phyloP scores from a whole-genome alignment of 306 rosid genomes.

The Cicer yamashitae region DNA sequence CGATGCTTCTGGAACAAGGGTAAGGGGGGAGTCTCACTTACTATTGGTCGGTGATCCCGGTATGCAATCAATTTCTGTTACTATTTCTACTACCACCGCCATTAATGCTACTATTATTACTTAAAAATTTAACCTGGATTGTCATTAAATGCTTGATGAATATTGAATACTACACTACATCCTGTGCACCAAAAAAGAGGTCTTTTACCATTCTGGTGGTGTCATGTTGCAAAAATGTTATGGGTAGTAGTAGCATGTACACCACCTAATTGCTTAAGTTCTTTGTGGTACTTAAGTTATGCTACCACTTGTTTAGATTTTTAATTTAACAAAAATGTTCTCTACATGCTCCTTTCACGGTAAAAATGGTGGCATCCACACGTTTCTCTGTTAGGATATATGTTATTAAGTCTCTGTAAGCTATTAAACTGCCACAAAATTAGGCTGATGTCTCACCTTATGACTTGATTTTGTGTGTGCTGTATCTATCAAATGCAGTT shows the following conservation, averaged over 20 bases:
- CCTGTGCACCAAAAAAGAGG: background rate
- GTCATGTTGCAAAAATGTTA: constrained; percentile 1
- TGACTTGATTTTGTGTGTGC: constrained; percentile 31
- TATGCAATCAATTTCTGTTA: constrained; percentile 46
- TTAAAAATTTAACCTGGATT: background rate
- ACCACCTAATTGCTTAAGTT: constrained; percentile 14
- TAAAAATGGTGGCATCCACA: constrained; percentile 4
- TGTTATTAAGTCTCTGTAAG: constrained; percentile 32
- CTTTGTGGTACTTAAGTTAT: constrained; percentile 15
- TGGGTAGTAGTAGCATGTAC: constrained; percentile 1
- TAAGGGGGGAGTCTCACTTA: constrained; percentile 96
- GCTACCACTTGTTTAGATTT: constrained; percentile 29
- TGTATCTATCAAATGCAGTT: constrained; percentile 35
- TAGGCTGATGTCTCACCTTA: constrained; percentile 20
- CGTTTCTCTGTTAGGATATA: constrained; percentile 3
- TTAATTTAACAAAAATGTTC: background rate
- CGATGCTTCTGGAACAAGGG: constrained; percentile 88
- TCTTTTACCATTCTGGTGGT: constrained; percentile 27
- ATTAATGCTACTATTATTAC: constrained; percentile 15
- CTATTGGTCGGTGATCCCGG: constrained; percentile 98
- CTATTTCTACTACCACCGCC: constrained; percentile 31
- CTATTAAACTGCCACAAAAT: constrained; percentile 37
- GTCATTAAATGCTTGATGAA: constrained; percentile 36
- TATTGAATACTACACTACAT: constrained; percentile 32
- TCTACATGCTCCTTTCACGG: background rate